Percentiles rank a stretch among this genome's conserved stretches.
These are phyloP conservation scores for Venturia aucupariae DNA, from an alignment of 2,329 filamentous ascomycete species.

Conservation along the genomic window DNA sequence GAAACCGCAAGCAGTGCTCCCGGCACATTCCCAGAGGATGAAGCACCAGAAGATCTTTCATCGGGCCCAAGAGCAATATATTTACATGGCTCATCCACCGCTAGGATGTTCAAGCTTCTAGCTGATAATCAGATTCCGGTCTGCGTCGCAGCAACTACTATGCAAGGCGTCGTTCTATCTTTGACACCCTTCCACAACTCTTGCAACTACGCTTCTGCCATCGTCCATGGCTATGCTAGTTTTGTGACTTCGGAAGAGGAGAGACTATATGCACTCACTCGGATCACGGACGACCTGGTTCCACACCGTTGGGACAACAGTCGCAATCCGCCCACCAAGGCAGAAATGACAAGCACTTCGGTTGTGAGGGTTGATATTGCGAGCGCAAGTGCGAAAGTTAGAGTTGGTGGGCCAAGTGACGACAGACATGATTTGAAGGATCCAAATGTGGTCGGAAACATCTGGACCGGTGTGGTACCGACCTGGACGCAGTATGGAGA, in stretches of 20 bases:
- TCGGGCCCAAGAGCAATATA: slow-evolving; percentile 20
- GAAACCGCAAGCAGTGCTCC: neutral
- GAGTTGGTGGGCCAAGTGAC: slow-evolving; percentile 26
- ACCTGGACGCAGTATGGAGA: slow-evolving; percentile 27
- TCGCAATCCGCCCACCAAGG: slow-evolving; percentile 23
- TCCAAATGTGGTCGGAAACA: slow-evolving; percentile 18
- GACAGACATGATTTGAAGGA: slow-evolving; percentile 26
- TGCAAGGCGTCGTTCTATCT: slow-evolving; percentile 28
- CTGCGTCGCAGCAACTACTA: slow-evolving; percentile 22
- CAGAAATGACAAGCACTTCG: slow-evolving; percentile 24
- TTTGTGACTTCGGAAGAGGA: slow-evolving; percentile 22
- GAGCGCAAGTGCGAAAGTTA: slow-evolving; percentile 26
- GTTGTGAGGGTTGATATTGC: slow-evolving; percentile 23
- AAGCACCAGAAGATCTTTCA: neutral
- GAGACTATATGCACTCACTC: slow-evolving; percentile 23
- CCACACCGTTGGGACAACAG: slow-evolving; percentile 25
- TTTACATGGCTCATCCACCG: slow-evolving; percentile 26
- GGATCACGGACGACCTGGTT: slow-evolving; percentile 27
- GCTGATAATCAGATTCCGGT: slow-evolving; percentile 20
- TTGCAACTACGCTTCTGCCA: slow-evolving; percentile 28
- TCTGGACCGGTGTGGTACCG: slow-evolving; percentile 30
- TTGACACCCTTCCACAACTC: slow-evolving; percentile 29
- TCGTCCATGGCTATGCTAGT: slow-evolving; percentile 24
- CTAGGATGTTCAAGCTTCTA: slow-evolving; percentile 17
- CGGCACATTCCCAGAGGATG: slow-evolving; percentile 15